Conservation (phyloP, 148 eudicot genomes). For the Amaranthus cruentus region DNA sequence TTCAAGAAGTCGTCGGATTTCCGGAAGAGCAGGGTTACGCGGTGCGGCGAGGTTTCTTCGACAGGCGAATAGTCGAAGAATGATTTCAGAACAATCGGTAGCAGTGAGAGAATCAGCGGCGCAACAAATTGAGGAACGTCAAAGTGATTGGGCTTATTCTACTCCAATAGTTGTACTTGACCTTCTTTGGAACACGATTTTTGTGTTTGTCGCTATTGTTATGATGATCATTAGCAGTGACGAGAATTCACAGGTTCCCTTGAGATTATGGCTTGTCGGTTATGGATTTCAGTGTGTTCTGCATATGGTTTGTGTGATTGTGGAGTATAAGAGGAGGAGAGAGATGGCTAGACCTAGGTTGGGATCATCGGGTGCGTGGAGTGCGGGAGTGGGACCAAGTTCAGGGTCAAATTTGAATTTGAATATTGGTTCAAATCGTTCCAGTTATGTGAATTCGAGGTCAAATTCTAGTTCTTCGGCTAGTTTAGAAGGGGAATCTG, state of each 20-base stretch:
- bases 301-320: slow-evolving; percentile 66
- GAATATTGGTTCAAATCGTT: slow-evolving; percentile 8
- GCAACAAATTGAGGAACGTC: slow-evolving; percentile 67
- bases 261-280: slow-evolving; percentile 73
- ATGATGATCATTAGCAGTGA: slow-evolving; percentile 40
- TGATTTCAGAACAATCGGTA: slow-evolving; percentile 62
- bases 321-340: slow-evolving; percentile 48
- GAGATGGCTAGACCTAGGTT: slow-evolving; percentile 16
- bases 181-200: slow-evolving; percentile 59
- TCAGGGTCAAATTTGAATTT: slow-evolving; percentile 8
- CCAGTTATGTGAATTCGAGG: slow-evolving; percentile 12
- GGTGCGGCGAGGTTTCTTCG: slow-evolving; percentile 65
- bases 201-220: slow-evolving; percentile 33
- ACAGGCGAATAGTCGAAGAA: slow-evolving; percentile 48
- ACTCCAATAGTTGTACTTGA: slow-evolving; percentile 55
- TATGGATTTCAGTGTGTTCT: slow-evolving; percentile 59
- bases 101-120: slow-evolving; percentile 70
- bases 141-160: slow-evolving; percentile 74
- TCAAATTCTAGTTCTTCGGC: slow-evolving; percentile 55
- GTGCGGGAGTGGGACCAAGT: slow-evolving; percentile 9
- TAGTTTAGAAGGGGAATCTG: slow-evolving; percentile 43
- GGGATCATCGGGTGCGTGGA: slow-evolving; percentile 20
- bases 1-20: slow-evolving; percentile 29
- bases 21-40: slow-evolving; percentile 39
- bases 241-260: slow-evolving; percentile 49